These are phyloP conservation scores for Globisporangium recalcitrans DNA, from an alignment of 352 stramenopile species.

Conservation along the genomic window DNA sequence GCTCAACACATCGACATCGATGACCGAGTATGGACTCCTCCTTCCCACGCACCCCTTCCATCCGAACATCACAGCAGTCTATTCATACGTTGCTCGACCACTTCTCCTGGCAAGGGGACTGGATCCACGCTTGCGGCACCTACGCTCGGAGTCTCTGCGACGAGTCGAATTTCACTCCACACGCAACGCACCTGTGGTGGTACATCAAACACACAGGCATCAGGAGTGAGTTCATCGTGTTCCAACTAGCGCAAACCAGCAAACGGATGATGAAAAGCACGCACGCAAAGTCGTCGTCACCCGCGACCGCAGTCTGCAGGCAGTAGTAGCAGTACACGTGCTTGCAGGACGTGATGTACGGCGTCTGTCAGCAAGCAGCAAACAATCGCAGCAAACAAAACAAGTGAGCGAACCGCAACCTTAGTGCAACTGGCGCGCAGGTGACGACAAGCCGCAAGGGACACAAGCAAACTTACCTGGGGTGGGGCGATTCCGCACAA, in stretches of 20 bases:
- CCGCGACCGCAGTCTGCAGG: constrained; percentile 65
- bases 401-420: not conserved
- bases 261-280: constrained; percentile 14
- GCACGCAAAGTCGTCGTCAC: constrained; percentile 68
- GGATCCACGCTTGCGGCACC: not conserved
- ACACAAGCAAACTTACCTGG: constrained; percentile 23
- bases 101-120: too few species aligned
- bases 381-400: not conserved
- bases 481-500: constrained; percentile 56
- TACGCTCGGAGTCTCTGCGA: constrained; percentile 51
- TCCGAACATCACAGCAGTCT: not conserved
- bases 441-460: not conserved
- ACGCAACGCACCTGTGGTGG: constrained; percentile 44
- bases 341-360: constrained; percentile 86
- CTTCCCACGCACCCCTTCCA: too few species aligned
- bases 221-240: too few species aligned
- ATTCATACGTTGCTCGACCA: not conserved
- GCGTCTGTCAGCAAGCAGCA: constrained; percentile 33
- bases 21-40: too few species aligned
- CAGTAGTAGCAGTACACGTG: constrained; percentile 87
- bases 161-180: constrained; percentile 59
- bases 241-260: not conserved
- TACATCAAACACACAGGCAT: not conserved
- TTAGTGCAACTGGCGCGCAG: not conserved
- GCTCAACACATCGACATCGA: too few species aligned